phyloP scores from a whole-genome alignment of 345 rosid species.

The Streptanthus diversifolius region DNA sequence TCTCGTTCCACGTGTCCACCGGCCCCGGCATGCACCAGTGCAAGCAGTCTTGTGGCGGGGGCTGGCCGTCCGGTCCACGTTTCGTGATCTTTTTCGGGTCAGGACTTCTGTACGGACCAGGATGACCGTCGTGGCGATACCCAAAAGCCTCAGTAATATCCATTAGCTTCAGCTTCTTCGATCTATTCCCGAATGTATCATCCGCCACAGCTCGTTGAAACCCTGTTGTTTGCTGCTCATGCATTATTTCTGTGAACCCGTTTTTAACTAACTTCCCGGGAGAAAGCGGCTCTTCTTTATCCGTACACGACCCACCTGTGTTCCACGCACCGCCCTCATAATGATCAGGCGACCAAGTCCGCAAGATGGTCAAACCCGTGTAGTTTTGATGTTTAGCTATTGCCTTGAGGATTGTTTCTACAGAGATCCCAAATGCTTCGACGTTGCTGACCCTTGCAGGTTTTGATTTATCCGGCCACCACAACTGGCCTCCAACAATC shows the following conservation, averaged over 20 bases:
- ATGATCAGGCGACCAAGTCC: slow-evolving; percentile 89
- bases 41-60: slow-evolving; percentile 91
- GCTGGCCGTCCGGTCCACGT: slow-evolving; percentile 77
- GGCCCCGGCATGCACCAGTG: slow-evolving; percentile 99
- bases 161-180: slow-evolving; percentile 64
- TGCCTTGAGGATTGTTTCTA: slow-evolving; percentile 63
- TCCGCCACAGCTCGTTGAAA: slow-evolving; percentile 45
- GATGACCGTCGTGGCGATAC: slow-evolving; percentile 93
- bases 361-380: slow-evolving; percentile 68
- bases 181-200: slow-evolving; percentile 40
- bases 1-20: slow-evolving; percentile 86
- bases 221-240: slow-evolving; percentile 63
- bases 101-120: slow-evolving; percentile 78
- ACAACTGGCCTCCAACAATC: slow-evolving; percentile 88
- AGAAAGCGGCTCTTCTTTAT: slow-evolving; percentile 61
- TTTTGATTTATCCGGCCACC: slow-evolving; percentile 76
- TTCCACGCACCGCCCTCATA: slow-evolving; percentile 97
- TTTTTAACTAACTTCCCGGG: slow-evolving; percentile 62
- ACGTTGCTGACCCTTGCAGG: slow-evolving; percentile 64
- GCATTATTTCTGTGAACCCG: slow-evolving; percentile 69
- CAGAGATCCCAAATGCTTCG: slow-evolving; percentile 82
- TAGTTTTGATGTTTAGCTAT: slow-evolving; percentile 60
- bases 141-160: slow-evolving; percentile 72
- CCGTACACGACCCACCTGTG: slow-evolving; percentile 90
- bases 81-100: slow-evolving; percentile 80